Conservation (phyloP, 2,329 filamentous ascomycete species). For the Ustilaginoidea virens region DNA sequence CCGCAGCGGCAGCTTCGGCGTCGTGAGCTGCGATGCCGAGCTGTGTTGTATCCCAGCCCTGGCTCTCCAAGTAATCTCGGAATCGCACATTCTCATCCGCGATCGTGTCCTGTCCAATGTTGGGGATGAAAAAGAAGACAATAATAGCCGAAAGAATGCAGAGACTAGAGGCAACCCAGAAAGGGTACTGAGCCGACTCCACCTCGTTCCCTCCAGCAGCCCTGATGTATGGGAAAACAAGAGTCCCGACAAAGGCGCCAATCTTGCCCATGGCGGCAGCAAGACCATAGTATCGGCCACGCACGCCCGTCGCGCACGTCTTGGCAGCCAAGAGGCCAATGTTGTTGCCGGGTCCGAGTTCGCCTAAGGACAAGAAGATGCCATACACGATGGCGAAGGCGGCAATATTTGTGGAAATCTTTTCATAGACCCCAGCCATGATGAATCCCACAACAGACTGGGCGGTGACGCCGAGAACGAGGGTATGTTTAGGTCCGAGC, state of each 20-base stretch:
- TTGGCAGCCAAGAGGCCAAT: slow-evolving; percentile 80
- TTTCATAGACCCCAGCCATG: slow-evolving; percentile 67
- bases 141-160: slow-evolving; percentile 56
- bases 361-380: slow-evolving; percentile 22
- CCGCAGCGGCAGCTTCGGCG: no score
- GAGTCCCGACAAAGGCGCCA: slow-evolving; percentile 74
- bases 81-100: slow-evolving; percentile 61
- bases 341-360: slow-evolving; percentile 75
- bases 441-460: slow-evolving; percentile 75
- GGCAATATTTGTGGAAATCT: slow-evolving; percentile 38
- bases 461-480: slow-evolving; percentile 52
- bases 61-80: slow-evolving; percentile 50
- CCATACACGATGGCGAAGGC: slow-evolving; percentile 20
- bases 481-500: slow-evolving; percentile 61
- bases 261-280: slow-evolving; percentile 63
- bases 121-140: slow-evolving; percentile 49
- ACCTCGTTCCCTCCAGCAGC: slow-evolving; percentile 37
- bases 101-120: slow-evolving; percentile 74
- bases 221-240: slow-evolving; percentile 45
- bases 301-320: slow-evolving; percentile 72
- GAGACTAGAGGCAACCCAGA: slow-evolving; percentile 64
- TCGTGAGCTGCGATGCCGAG: slow-evolving; percentile 24
- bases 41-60: slow-evolving; percentile 60
- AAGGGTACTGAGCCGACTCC: slow-evolving; percentile 65
- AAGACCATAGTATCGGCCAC: slow-evolving; percentile 57